Evolutionary conservation across 2,329 filamentous ascomycete species (phyloP).

Genomic region (Paecilomyces fulvus): DNA sequence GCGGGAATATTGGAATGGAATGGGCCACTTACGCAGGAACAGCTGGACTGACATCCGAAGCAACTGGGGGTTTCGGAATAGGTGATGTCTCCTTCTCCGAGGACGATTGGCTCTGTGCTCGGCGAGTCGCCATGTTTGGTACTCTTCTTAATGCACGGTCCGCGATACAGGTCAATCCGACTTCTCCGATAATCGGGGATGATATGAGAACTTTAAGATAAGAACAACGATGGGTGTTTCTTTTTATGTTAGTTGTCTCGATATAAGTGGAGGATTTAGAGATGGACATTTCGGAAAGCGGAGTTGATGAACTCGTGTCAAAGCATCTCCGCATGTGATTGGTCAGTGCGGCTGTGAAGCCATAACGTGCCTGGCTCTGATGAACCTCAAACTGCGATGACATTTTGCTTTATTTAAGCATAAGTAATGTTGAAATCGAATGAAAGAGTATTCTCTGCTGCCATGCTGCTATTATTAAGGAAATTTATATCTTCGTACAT

Average conservation of each 20-base stretch:
- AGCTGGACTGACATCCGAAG: constrained; percentile 70
- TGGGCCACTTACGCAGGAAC: constrained; percentile 61
- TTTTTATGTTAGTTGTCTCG: background rate
- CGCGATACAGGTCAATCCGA: background rate
- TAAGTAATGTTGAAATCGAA: too few species aligned
- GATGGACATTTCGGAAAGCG: background rate
- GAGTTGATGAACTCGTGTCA: background rate
- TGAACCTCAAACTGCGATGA: too few species aligned
- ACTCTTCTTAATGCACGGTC: background rate
- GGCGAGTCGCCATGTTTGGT: constrained; percentile 23
- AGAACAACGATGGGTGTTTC: background rate
- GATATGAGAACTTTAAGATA: background rate
- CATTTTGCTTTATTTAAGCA: too few species aligned
- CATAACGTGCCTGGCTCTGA: too few species aligned
- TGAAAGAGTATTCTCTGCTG: too few species aligned
- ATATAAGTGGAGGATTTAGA: background rate
- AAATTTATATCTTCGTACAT: too few species aligned
- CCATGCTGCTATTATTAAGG: too few species aligned
- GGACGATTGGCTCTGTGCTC: constrained; percentile 21
- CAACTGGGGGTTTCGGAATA: constrained; percentile 36
- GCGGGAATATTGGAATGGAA: too few species aligned
- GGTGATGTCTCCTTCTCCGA: constrained; percentile 22
- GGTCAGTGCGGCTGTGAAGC: too few species aligned
- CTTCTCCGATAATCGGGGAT: background rate
- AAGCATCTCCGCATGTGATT: background rate